Base-by-base conservation (phyloP, 495 filamentous ascomycete species). In the Aspergillus nanangensis region DNA sequence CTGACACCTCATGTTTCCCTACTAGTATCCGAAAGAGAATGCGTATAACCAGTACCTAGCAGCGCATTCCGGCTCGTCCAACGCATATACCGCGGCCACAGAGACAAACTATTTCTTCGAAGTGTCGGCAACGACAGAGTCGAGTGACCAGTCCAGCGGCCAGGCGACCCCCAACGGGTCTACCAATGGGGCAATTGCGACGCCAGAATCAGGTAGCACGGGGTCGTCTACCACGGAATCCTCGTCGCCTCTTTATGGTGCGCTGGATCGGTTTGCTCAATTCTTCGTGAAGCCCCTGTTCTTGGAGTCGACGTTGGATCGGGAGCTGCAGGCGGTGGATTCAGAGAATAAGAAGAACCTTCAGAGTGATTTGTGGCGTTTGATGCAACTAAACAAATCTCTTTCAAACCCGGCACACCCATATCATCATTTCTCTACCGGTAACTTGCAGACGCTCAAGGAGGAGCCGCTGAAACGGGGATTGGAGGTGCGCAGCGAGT, bases 281-380 rank as follows among this genome's bases (percentile, higher is more conserved):
- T 99, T 99, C 66, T 99, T 99, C 69, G 82, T 96, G 50, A 77
- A 81, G 19, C 93, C 93, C 0, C 79, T 99, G 18, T 99, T 97
- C 63, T 76, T 96, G 10, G 81, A 83, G 41, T 90, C 84, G 32
- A 96, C 92, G 2, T 63, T 99, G 32, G 93, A 99, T 52, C 82
- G 93, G 22, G 93, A 99, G 67, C 72, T 99, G 48, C 79, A 74
- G 48, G 93, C 93, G 15, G 93, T 99, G 15, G 93, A 99, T 67
- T 97, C 93, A 0, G 93, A 99, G 62, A 96, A 97, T 69, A 99
- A 99, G 76, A 97, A 99, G 75, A 99, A 99, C 52, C 78, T 99
- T 19, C 93, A 99, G 69, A 95, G 79, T 65, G 93, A 99, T 62
- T 71, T 80, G 47, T 99, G 94, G 94, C 84, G 93, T 17, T 66